Percentiles rank a stretch among this genome's conserved stretches.
phyloP scores from a whole-genome alignment of 1,284 basidiomycete genomes.

The Boletus smithii region DNA sequence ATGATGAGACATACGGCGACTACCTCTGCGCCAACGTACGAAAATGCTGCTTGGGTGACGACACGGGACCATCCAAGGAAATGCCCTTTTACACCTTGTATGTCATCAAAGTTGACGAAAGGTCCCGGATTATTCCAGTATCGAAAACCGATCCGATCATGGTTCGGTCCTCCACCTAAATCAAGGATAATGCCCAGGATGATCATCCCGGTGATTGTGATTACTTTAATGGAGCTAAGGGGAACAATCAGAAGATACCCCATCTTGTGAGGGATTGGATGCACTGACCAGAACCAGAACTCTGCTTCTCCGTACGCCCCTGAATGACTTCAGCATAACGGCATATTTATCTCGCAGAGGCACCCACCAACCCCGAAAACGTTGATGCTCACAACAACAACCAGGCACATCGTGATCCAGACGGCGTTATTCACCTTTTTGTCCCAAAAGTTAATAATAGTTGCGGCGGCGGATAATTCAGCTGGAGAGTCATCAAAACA shows the following conservation, averaged over 20 bases:
- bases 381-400: constrained; percentile 61
- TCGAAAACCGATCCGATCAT: constrained; percentile 38
- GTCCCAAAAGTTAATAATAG: constrained; percentile 59
- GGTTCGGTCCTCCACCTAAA: constrained; percentile 39
- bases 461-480: constrained; percentile 61
- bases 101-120: constrained; percentile 29
- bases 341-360: neutral
- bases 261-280: neutral
- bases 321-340: constrained; percentile 7
- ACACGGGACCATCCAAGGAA: constrained; percentile 47
- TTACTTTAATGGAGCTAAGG: constrained; percentile 39
- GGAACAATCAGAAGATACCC: neutral
- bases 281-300: constrained; percentile 40
- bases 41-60: constrained; percentile 41
- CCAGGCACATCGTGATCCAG: constrained; percentile 62
- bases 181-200: constrained; percentile 41
- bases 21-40: constrained; percentile 54
- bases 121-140: constrained; percentile 46
- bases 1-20: constrained; percentile 41
- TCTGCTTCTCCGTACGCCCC: constrained; percentile 51
- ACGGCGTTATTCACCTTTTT: constrained; percentile 42
- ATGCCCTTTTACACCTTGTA: constrained; percentile 31
- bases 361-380: constrained; percentile 45
- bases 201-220: constrained; percentile 40
- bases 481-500: constrained; percentile 30